Base-by-base conservation (phyloP, 139 green algal species). In the Marvania coccoides region DNA sequence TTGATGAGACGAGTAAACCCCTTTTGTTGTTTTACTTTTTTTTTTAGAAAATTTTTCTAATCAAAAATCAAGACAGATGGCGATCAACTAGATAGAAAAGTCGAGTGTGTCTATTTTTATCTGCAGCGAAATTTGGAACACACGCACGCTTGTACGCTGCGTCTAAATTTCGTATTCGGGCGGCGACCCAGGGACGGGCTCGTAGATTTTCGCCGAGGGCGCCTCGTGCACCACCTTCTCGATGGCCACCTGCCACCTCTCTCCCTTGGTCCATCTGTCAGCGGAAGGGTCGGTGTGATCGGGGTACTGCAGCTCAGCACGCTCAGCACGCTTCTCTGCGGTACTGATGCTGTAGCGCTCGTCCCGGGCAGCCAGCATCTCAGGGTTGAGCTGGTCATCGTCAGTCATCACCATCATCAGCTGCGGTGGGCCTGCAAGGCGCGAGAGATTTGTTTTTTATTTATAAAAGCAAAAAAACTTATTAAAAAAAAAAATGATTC, bases 371-470 rank as follows among this genome's bases (percentile, higher is more conserved):
- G 66, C 33, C 24, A 78, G 9, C 61, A 82, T 24, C 2, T 51
- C 51, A 1, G 61, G 48, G 13, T 76, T 40, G 34, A 85, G 35
- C 69, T 86, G 78, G 3, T 78, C 78, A 39, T 86, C 81, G 3
- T n/a, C 76, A 15, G 79, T 83, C 71, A 84, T 84, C 4, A 70
- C 55, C 76, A 86, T 85, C 83, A 90, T 88, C 38, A 90, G 79
- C 73, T 90, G 83, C 5, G 81, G 73, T 0, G 76, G 76, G 2
- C 78, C 78, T 87, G 77, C 39, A 47, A 12, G 13, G 4, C 26
- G 28, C 23, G 31, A 2, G 15, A 9, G 38, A 46, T 12, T n/a
- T n/a, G n/a, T 9, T 46, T 19, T 46, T 19, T 12, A 46, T 12
- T 19, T 12, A 46, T 12, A 12, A 9, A 46, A 19, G 38, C 38